Evolutionary conservation across 495 filamentous ascomycete genomes (phyloP).

Genomic region (Neurospora sp.): DNA sequence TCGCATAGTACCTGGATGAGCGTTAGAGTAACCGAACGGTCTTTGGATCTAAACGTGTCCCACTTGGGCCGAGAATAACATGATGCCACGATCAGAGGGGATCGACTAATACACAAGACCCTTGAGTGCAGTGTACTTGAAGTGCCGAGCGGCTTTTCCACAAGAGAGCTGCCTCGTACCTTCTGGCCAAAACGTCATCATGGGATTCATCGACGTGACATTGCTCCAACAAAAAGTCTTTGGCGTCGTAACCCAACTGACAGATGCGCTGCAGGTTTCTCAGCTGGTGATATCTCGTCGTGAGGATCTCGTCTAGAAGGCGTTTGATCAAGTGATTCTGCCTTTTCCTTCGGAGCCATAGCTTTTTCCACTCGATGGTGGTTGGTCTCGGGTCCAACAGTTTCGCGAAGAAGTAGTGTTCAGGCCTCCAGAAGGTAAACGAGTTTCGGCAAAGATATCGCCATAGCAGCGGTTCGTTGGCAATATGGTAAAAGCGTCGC

Average conservation of each 20-base stretch:
- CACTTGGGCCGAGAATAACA: background rate
- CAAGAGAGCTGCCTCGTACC: slow-evolving; percentile 35
- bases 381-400: slow-evolving; percentile 30
- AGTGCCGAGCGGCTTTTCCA: background rate
- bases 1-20: slow-evolving; percentile 57
- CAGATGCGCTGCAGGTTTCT: slow-evolving; percentile 59
- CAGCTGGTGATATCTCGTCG: slow-evolving; percentile 56
- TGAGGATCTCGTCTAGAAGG: slow-evolving; percentile 61
- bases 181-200: slow-evolving; percentile 73
- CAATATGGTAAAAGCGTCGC: slow-evolving; percentile 52
- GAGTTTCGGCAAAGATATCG: slow-evolving; percentile 55
- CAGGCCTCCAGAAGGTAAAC: slow-evolving; percentile 64
- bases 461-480: slow-evolving; percentile 69
- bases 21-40: background rate
- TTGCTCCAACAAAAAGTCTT: slow-evolving; percentile 69
- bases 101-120: background rate
- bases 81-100: background rate
- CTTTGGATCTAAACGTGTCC: background rate
- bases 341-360: slow-evolving; percentile 52
- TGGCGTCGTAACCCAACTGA: slow-evolving; percentile 71
- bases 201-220: slow-evolving; percentile 44
- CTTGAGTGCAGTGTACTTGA: background rate
- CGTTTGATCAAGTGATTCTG: slow-evolving; percentile 45
- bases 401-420: slow-evolving; percentile 54
- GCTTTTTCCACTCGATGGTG: slow-evolving; percentile 64